Evolutionary conservation across 2,329 filamentous ascomycete genomes (phyloP).

Genomic region (Scytalidium lignicola): DNA sequence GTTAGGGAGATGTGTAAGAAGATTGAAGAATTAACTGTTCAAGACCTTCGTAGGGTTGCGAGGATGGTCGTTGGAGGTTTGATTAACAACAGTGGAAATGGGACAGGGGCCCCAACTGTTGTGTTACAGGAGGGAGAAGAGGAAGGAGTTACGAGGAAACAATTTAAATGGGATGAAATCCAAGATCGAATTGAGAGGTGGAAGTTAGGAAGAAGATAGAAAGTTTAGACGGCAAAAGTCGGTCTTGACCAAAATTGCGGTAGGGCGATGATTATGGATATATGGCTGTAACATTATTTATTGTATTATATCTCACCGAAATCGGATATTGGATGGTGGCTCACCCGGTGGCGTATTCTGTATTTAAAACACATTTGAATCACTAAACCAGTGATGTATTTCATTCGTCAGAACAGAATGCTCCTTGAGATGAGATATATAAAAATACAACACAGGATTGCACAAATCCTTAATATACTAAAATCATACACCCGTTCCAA

Average conservation of each 20-base stretch:
- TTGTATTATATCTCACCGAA: not conserved
- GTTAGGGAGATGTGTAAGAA: slow-evolving; percentile 87
- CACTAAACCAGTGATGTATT: too few species aligned
- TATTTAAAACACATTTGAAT: too few species aligned
- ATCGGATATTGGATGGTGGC: not conserved
- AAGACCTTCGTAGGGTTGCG: slow-evolving; percentile 79
- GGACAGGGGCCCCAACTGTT: slow-evolving; percentile 86
- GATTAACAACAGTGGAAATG: slow-evolving; percentile 68
- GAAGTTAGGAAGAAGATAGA: slow-evolving; percentile 69
- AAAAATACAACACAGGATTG: slow-evolving; percentile 26
- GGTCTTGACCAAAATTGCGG: not conserved
- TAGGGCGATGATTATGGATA: not conserved
- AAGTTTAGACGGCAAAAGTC: not conserved
- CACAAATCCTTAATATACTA: slow-evolving; percentile 13
- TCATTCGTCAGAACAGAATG: slow-evolving; percentile 13
- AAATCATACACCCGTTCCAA: slow-evolving; percentile 16
- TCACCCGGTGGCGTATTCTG: not conserved
- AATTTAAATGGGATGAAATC: slow-evolving; percentile 81
- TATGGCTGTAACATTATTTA: not conserved
- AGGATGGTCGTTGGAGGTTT: slow-evolving; percentile 70
- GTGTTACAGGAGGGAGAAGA: slow-evolving; percentile 88
- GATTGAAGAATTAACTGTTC: slow-evolving; percentile 76
- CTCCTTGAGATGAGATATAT: slow-evolving; percentile 25
- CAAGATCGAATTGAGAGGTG: slow-evolving; percentile 80
- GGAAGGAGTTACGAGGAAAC: slow-evolving; percentile 55